Evolutionary conservation across 2,329 filamentous ascomycete species (phyloP).

Genomic region (Cyanodermella asteris): DNA sequence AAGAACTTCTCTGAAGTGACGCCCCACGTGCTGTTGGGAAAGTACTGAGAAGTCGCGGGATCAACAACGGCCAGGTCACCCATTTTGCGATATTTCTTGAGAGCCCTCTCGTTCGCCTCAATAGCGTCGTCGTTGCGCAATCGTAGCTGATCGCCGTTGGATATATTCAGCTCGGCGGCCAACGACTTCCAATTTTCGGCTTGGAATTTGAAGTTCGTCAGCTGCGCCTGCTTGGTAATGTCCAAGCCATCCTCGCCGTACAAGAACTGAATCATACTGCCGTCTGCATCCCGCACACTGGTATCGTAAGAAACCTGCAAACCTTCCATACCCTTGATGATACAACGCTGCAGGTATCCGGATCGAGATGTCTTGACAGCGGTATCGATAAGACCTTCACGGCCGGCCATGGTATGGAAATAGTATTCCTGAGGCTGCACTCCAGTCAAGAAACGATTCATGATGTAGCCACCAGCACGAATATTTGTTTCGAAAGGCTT

Average conservation of each 20-base stretch:
- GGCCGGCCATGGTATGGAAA: slow-evolving; percentile 97
- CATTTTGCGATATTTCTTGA: slow-evolving; percentile 63
- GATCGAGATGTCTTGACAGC: slow-evolving; percentile 96
- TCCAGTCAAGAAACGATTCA: slow-evolving; percentile 90
- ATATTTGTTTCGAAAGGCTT: slow-evolving; percentile 76
- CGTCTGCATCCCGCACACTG: slow-evolving; percentile 83
- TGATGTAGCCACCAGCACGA: slow-evolving; percentile 79
- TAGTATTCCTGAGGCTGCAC: slow-evolving; percentile 96
- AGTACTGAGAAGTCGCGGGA: slow-evolving; percentile 49
- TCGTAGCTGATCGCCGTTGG: slow-evolving; percentile 25
- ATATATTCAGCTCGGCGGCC: slow-evolving; percentile 51
- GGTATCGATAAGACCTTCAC: slow-evolving; percentile 95
- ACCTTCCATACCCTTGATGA: slow-evolving; percentile 98
- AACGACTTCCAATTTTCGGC: slow-evolving; percentile 69
- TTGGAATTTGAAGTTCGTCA: slow-evolving; percentile 76
- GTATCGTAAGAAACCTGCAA: slow-evolving; percentile 81
- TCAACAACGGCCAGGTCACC: slow-evolving; percentile 46
- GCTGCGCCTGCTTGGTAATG: slow-evolving; percentile 79
- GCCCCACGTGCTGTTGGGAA: slow-evolving; percentile 58
- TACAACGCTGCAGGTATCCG: slow-evolving; percentile 84
- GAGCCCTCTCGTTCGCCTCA: slow-evolving; percentile 39
- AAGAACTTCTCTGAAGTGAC: slow-evolving; percentile 81
- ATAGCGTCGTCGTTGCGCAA: slow-evolving; percentile 46
- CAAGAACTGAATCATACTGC: slow-evolving; percentile 79
- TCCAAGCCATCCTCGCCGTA: slow-evolving; percentile 95